phyloP scores from a whole-genome alignment of 179 eudicot genomes.

The Drosera spatulata region DNA sequence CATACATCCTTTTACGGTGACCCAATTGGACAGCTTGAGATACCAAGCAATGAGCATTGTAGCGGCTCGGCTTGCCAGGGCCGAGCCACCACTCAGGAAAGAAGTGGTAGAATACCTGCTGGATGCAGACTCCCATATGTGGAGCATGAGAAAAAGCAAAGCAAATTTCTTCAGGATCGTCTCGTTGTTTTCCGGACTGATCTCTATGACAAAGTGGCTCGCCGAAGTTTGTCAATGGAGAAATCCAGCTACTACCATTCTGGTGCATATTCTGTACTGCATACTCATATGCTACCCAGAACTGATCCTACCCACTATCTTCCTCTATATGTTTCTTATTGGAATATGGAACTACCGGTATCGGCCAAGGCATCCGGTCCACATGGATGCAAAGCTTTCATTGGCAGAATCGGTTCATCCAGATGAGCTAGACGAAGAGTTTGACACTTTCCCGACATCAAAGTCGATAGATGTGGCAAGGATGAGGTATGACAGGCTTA shows the following conservation, averaged over 20 bases:
- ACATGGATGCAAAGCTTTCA: conserved; percentile 3
- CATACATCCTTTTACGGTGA: conserved; percentile 33
- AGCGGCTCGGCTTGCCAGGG: conserved; percentile 11
- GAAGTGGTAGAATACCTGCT: conserved; percentile 12
- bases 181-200: background rate
- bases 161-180: conserved; percentile 6
- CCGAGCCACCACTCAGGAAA: conserved; percentile 12
- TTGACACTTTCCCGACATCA: conserved; percentile 4
- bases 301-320: conserved; percentile 3
- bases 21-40: conserved; percentile 34
- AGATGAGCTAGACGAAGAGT: conserved; percentile 5
- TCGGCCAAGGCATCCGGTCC: conserved; percentile 2
- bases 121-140: conserved; percentile 4
- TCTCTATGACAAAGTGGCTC: background rate
- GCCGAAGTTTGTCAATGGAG: conserved; percentile 3
- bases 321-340: conserved; percentile 5
- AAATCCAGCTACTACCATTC: conserved; percentile 1
- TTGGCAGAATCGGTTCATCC: conserved; percentile 4
- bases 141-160: conserved; percentile 9
- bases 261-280: conserved; percentile 3
- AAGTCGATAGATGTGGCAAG: background rate
- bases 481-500: conserved; percentile 7
- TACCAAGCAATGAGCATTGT: conserved; percentile 23
- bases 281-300: conserved; percentile 6
- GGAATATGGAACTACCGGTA: conserved; percentile 6